Conservation (phyloP, 2,329 filamentous ascomycete species). For the Orbilia oligospora region DNA sequence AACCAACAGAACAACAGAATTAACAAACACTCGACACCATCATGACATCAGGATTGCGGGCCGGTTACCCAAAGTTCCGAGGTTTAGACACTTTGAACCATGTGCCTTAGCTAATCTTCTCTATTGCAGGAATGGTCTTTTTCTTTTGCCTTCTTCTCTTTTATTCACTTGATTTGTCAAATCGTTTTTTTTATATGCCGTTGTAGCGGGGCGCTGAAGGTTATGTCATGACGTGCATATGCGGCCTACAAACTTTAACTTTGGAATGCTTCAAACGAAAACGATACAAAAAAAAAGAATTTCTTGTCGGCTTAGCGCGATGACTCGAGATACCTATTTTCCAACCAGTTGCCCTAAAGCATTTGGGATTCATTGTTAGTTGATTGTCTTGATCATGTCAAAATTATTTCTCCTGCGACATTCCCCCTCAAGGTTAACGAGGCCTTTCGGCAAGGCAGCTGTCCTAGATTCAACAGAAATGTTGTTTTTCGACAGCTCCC, state of each 20-base stretch:
- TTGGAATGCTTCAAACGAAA: neutral
- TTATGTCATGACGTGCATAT: neutral
- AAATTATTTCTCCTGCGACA: slow-evolving; percentile 4
- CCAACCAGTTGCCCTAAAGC: slow-evolving; percentile 28
- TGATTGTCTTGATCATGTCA: slow-evolving; percentile 13
- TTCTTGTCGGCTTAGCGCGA: neutral
- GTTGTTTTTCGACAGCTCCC: neutral
- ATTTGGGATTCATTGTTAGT: slow-evolving; percentile 12
- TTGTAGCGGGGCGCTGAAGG: neutral
- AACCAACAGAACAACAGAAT: neutral
- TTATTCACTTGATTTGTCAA: neutral
- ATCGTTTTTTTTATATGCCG: neutral
- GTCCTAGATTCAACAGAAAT: neutral
- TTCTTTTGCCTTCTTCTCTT: neutral
- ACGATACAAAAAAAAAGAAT: neutral
- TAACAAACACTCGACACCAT: slow-evolving; percentile 19
- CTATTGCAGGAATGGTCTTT: slow-evolving; percentile 3
- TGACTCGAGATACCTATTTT: neutral
- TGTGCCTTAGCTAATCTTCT: neutral
- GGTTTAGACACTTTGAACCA: neutral
- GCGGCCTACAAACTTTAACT: neutral
- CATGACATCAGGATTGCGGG: slow-evolving; percentile 33
- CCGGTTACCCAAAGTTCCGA: slow-evolving; percentile 19
- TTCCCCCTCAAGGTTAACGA: slow-evolving; percentile 24
- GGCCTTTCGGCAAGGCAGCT: slow-evolving; percentile 55